Base-by-base conservation (phyloP, 164 flowering plant species). In the Stephania cephalantha region DNA sequence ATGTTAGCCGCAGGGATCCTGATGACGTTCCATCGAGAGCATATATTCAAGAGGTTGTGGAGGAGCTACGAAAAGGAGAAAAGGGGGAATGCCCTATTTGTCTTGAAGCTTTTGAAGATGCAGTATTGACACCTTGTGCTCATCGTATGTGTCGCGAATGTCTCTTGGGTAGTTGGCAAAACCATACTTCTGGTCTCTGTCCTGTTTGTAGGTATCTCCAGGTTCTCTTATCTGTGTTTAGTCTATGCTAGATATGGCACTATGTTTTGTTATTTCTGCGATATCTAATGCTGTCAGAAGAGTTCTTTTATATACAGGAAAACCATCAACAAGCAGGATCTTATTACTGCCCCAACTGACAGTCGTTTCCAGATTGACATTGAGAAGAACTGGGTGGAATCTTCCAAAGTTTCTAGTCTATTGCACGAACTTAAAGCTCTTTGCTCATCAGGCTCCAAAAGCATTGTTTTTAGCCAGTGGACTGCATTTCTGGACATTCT, bases 381-480 rank as follows among this genome's bases (percentile, higher is more conserved):
- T 81, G 94, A 95, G 83, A 91, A 92, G 78, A 95, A 91, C 78
- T 95, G 99, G 99, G 92, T 92, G 74, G 98, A 93, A 80, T 93
- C 99, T 45, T 87, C 97, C 46, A 95, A 95, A 82, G 86, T 92
- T 71, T 70, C 82, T 72, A 83, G 79, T 77, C 87, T 95, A 44
- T 74, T 95, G 83, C 83, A 63, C 73, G 97, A 95, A 78, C 87
- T 95, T 69, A 88, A 92, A 84, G 78, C n/a, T 71, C 85, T 89
- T 68, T 87, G 89, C 42, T 77, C 79, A 4, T 83, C 87, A 18
- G 93, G 96, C 66, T 86, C 98, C 65, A 95, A 95, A 85, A 93
- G 98, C 84, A 93, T 95, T 77, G 83, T 95, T 65, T 93, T 93
- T 75, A 95, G 99, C 85, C 99, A 95, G 84, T 95, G 99, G 99